Conservation (phyloP, 768 basidiomycete genomes). For the Cystofilobasidium capitatum region DNA sequence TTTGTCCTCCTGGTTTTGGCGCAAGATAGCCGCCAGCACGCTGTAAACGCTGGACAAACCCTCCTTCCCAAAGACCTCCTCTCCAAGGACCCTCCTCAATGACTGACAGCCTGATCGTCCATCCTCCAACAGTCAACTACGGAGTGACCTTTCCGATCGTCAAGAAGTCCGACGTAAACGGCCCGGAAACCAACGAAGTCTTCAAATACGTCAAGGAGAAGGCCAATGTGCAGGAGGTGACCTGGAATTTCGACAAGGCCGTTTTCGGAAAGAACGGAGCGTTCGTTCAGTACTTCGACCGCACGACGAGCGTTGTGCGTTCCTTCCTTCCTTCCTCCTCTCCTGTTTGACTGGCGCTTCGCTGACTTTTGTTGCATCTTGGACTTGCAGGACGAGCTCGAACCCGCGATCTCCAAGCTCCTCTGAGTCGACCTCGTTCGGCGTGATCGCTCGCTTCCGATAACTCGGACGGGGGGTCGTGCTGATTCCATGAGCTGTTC, state of each 20-base stretch:
- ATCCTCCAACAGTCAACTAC: slow-evolving; percentile 39
- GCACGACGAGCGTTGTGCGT: slow-evolving; percentile 36
- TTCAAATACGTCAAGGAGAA: slow-evolving; percentile 39
- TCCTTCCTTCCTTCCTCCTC: not conserved
- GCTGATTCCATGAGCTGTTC: no score
- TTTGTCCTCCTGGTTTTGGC: no score
- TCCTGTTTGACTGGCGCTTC: not conserved
- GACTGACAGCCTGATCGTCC: no score
- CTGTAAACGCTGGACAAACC: no score
- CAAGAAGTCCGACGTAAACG: slow-evolving; percentile 38
- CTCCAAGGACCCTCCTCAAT: no score
- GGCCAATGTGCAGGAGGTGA: slow-evolving; percentile 35
- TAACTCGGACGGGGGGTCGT: no score
- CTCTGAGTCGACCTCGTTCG: not conserved
- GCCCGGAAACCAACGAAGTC: slow-evolving; percentile 37
- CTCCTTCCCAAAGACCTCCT: no score
- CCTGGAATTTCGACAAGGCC: slow-evolving; percentile 38
- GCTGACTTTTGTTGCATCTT: not conserved
- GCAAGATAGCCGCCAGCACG: no score
- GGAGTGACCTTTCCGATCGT: slow-evolving; percentile 40
- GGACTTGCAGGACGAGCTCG: slow-evolving; percentile 17
- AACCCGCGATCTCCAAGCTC: slow-evolving; percentile 21
- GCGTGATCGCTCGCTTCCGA: no score
- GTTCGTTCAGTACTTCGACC: slow-evolving; percentile 37
- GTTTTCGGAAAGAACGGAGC: slow-evolving; percentile 36